These are phyloP conservation scores for Pyrenophora graminea DNA, from an alignment of 2,329 filamentous ascomycete species.

Conservation along the genomic window DNA sequence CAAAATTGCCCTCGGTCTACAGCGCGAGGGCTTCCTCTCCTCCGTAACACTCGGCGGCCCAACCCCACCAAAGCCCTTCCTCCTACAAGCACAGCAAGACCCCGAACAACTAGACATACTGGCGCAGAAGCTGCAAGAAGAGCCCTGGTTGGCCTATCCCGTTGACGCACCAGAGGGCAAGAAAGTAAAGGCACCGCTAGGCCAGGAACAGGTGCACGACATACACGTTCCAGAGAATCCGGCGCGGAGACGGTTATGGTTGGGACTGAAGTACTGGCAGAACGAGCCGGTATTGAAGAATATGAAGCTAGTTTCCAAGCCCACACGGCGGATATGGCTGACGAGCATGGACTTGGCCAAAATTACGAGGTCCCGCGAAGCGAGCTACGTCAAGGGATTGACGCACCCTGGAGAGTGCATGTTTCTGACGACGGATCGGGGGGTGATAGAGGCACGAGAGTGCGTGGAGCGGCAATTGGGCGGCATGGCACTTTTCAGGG, in stretches of 20 bases:
- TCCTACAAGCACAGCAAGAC: conserved; percentile 36
- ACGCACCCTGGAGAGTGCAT: conserved; percentile 78
- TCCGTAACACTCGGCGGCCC: conserved; percentile 75
- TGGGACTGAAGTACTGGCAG: conserved; percentile 89
- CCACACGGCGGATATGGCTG: conserved; percentile 72
- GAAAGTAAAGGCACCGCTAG: conserved; percentile 17
- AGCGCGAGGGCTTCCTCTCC: conserved; percentile 80
- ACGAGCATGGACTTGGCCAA: conserved; percentile 64
- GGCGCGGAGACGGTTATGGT: conserved; percentile 76
- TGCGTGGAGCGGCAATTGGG: conserved; percentile 79
- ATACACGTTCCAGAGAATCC: conserved; percentile 61
- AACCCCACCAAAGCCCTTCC: conserved; percentile 51
- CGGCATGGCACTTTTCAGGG: conserved; percentile 77
- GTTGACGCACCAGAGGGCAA: conserved; percentile 4
- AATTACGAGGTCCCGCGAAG: conserved; percentile 70
- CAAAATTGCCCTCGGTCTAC: conserved; percentile 72
- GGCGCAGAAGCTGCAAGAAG: conserved; percentile 42
- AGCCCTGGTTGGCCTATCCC: conserved; percentile 49
- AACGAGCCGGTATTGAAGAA: conserved; percentile 75
- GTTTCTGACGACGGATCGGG: conserved; percentile 76
- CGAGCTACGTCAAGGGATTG: conserved; percentile 71
- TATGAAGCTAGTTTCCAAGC: conserved; percentile 71
- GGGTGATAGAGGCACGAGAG: conserved; percentile 80
- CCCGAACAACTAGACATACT: conserved; percentile 36
- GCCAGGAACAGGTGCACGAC: conserved; percentile 27